These are phyloP conservation scores for Dissophora ornata DNA, from an alignment of 192 early-diverging fungal species.

Conservation along the genomic window DNA sequence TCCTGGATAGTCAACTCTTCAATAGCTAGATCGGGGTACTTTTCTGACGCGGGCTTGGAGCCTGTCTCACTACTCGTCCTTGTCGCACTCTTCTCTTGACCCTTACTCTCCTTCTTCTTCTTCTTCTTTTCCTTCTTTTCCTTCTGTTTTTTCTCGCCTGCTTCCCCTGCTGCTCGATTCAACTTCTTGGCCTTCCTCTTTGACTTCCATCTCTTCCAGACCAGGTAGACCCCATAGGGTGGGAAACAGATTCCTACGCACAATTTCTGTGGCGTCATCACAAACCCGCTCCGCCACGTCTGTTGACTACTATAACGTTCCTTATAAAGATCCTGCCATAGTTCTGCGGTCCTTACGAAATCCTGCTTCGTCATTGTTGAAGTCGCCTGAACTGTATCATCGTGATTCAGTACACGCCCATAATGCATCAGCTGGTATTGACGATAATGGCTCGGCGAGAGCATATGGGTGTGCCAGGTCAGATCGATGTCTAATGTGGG, in stretches of 20 bases:
- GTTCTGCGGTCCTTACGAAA: conserved; percentile 57
- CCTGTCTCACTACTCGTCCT: not conserved
- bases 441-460: conserved; percentile 64
- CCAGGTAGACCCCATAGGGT: conserved; percentile 37
- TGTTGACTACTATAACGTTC: conserved; percentile 56
- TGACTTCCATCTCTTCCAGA: conserved; percentile 36
- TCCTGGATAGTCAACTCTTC: conserved; percentile 19
- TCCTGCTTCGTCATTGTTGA: conserved; percentile 49
- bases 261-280: conserved; percentile 31
- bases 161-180: not conserved
- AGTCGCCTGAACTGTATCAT: conserved; percentile 63
- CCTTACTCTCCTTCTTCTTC: conserved; percentile 1
- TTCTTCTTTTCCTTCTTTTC: conserved; percentile 1
- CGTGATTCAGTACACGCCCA: conserved; percentile 69
- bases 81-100: conserved; percentile 1
- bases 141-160: not conserved
- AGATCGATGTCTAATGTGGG: conserved; percentile 77
- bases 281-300: conserved; percentile 17
- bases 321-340: conserved; percentile 62
- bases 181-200: conserved; percentile 29
- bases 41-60: not conserved
- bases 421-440: conserved; percentile 60
- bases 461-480: conserved; percentile 78
- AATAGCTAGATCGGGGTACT: conserved; percentile 7
- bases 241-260: conserved; percentile 39